Conservation (phyloP, 306 rosid genomes). For the Medicago arabica region DNA sequence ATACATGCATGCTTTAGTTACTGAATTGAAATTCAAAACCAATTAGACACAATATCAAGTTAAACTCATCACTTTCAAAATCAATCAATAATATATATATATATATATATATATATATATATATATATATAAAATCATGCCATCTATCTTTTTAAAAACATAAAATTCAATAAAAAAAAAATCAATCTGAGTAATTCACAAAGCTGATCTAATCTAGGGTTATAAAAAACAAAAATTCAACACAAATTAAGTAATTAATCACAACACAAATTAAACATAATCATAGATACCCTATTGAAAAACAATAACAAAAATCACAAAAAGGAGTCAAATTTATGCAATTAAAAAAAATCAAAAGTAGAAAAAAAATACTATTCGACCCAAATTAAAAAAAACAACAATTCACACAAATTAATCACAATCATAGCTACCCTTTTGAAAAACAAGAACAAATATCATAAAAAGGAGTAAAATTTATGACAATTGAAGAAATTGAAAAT, state of each 20-base stretch:
- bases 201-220: slow-evolving; percentile 54
- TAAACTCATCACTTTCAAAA: neutral
- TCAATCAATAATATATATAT: neutral
- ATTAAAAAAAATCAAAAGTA: neutral
- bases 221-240: slow-evolving; percentile 11
- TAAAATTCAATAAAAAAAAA: neutral
- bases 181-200: neutral
- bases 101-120: neutral
- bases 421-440: neutral
- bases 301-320: neutral
- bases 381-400: neutral
- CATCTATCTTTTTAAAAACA: neutral
- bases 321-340: slow-evolving; percentile 19
- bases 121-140: neutral
- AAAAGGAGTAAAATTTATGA: slow-evolving; percentile 14
- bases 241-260: neutral
- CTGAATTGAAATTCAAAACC: slow-evolving; percentile 5
- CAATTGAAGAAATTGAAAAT: neutral
- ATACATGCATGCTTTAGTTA: neutral
- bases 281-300: neutral
- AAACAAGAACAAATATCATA: neutral
- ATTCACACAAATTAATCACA: neutral
- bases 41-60: neutral
- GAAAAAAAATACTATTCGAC: neutral
- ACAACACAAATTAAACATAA: neutral